Evolutionary conservation across 1,139 yeast species (phyloP).

Genomic region (Diutina neorugosa): DNA sequence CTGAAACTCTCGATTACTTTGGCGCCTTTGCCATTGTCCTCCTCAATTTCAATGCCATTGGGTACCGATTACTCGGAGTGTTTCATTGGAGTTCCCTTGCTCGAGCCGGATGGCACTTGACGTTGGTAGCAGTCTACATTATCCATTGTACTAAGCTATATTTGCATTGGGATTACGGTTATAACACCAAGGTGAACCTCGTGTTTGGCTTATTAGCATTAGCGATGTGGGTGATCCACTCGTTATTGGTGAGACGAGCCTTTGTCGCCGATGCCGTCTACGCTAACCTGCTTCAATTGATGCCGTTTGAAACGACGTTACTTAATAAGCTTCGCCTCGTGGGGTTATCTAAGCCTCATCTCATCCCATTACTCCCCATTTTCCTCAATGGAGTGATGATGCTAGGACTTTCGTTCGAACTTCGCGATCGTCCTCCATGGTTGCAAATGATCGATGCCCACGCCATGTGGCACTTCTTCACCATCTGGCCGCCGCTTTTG

Average conservation of each 20-base stretch:
- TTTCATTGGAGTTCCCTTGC: constrained; percentile 9
- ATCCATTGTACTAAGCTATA: constrained; percentile 19
- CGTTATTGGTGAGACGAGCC: constrained; percentile 12
- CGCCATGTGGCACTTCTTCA: constrained; percentile 32
- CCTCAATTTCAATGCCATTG: constrained; percentile 25
- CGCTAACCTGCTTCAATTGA: constrained; percentile 25
- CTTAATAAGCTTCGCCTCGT: constrained; percentile 20
- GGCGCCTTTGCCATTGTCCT: constrained; percentile 33
- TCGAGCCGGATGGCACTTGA: constrained; percentile 9
- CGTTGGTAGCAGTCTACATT: constrained; percentile 6
- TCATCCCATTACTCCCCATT: constrained; percentile 25
- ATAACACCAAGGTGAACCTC: constrained; percentile 25
- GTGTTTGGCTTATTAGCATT: constrained; percentile 21
- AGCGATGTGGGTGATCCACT: constrained; percentile 25
- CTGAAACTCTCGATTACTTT: constrained; percentile 32
- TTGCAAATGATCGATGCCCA: constrained; percentile 28
- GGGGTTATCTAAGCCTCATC: background rate
- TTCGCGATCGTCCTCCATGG: constrained; percentile 26
- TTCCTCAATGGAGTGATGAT: constrained; percentile 23
- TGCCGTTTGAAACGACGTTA: constrained; percentile 30
- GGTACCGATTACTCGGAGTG: constrained; percentile 20
- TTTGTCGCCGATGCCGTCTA: constrained; percentile 7
- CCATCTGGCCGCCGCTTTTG: constrained; percentile 29
- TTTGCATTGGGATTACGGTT: constrained; percentile 27
- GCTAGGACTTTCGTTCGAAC: constrained; percentile 23